phyloP scores from a whole-genome alignment of 2,329 filamentous ascomycete genomes.

The Curvularia lunata region DNA sequence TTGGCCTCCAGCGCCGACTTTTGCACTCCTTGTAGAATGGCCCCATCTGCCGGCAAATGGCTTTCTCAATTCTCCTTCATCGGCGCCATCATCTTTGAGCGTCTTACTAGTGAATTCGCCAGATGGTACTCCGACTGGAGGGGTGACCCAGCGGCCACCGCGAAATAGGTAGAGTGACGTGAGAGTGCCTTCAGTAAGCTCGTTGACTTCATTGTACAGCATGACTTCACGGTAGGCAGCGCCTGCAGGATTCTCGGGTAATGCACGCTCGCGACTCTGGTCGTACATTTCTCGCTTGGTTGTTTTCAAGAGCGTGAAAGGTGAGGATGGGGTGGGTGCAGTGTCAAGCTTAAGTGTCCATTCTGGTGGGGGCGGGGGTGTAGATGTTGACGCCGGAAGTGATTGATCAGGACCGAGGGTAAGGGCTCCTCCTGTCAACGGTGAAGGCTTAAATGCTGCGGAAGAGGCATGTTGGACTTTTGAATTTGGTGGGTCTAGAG shows the following conservation, averaged over 20 bases:
- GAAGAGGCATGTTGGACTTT: constrained; percentile 28
- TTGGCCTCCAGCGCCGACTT: constrained; percentile 76
- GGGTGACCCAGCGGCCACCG: constrained; percentile 77
- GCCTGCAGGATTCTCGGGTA: constrained; percentile 51
- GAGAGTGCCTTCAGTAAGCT: constrained; percentile 84
- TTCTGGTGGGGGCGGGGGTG: constrained; percentile 26
- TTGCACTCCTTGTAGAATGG: constrained; percentile 45
- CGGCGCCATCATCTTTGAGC: constrained; percentile 24
- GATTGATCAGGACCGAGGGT: constrained; percentile 39
- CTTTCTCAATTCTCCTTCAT: constrained; percentile 45
- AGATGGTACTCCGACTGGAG: constrained; percentile 56
- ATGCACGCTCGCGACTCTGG: constrained; percentile 67
- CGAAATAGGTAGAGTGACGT: constrained; percentile 85
- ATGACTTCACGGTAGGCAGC: constrained; percentile 70
- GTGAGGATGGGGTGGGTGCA: constrained; percentile 57
- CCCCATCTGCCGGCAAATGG: constrained; percentile 50
- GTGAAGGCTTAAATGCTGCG: constrained; percentile 40
- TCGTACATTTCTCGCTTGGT: constrained; percentile 76
- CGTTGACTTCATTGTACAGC: constrained; percentile 67
- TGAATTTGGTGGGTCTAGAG: constrained; percentile 57
- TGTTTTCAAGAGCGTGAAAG: constrained; percentile 88
- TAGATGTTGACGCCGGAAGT: constrained; percentile 31
- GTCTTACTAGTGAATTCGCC: constrained; percentile 32
- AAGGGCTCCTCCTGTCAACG: constrained; percentile 47
- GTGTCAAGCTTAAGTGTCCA: constrained; percentile 64